Base-by-base conservation (phyloP, 2,329 filamentous ascomycete genomes). In the Magnaporthiopsis poae region DNA sequence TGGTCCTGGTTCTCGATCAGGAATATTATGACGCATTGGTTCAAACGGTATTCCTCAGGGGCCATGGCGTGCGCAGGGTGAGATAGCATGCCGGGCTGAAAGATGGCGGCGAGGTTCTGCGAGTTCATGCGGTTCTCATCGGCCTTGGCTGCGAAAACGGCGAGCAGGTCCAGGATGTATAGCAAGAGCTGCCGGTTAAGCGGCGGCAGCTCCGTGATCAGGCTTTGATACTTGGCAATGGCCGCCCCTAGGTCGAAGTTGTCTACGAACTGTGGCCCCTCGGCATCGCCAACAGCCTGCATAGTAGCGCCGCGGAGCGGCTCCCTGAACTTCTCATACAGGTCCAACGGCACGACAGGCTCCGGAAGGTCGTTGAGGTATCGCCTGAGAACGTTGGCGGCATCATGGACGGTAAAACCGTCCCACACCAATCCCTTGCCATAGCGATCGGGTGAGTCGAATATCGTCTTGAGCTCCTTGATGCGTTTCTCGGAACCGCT, bases 1-100 rank as follows among this genome's bases (percentile, higher is more conserved):
- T 96, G 91, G 74, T 99, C 95, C 76, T 99, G 95, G 73, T 99
- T 96, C 75, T 98, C 93, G 71, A 99, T 99, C 71, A 99, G 80
- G 77, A 99, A 99, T 64, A 99, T 96, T 69, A 99, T 84, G 27
- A 99, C 94, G 73, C 95, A 94, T 81, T 99, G 95, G 75, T 96
- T 98, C 7, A 99, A 81, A 39, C 92, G 88, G 75, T 99, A 99
- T 74, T 98, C 94, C 67, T 90, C 86, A 0, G 95, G 95, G 0
- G 92, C 89, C 94, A 99, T 98, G 73, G 96, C 93, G 76, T 99
- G 95, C 68, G 86, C 82, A 0, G 95, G 95, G 75, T 99, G 95
- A 2, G 93, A 97, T 18, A 99, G 84, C 80, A 99, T 90, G 66
- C 95, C 95, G 0, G 95, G 95, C 75, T 99, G 95, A 76, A 99